A percentile compares a stretch with the other conserved stretches of the same genome.
Evolutionary conservation across 75 land plant genomes (phyloP).

Genomic region (Sequoiadendron giganteum): DNA sequence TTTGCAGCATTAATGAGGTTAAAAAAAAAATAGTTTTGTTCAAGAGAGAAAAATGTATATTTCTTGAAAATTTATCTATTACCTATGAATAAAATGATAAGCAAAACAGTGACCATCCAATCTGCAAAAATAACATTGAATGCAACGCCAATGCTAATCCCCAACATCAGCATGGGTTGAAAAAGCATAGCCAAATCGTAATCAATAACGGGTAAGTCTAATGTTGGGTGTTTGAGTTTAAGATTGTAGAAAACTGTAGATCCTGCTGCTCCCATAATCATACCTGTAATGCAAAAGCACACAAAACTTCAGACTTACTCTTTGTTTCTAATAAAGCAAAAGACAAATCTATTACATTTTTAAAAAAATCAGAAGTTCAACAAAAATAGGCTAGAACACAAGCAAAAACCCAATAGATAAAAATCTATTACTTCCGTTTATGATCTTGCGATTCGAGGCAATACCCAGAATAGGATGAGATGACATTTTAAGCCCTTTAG

Average conservation of each 20-base stretch:
- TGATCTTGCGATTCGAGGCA: not conserved
- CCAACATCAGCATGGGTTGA: constrained; percentile 78
- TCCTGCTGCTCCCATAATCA: constrained; percentile 65
- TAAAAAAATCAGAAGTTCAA: not conserved
- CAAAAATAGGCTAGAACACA: not conserved
- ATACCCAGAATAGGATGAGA: not conserved
- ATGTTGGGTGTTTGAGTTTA: constrained; percentile 50
- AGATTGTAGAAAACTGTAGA: constrained; percentile 66
- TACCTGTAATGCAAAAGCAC: constrained; percentile 34
- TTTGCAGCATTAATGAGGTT: not conserved
- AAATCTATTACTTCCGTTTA: not conserved
- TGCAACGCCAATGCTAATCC: constrained; percentile 79
- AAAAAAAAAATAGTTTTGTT: not conserved
- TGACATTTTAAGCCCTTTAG: not conserved
- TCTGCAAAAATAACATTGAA: constrained; percentile 78
- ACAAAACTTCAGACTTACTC: not conserved
- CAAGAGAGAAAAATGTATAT: not conserved
- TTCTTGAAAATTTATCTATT: not conserved
- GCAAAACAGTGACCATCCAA: constrained; percentile 73
- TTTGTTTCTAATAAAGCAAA: not conserved
- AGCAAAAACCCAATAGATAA: not conserved
- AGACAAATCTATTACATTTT: not conserved
- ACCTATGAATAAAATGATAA: constrained; percentile 58
- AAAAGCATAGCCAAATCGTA: constrained; percentile 72
- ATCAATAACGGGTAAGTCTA: constrained; percentile 68